A percentile compares a stretch with the other conserved stretches of the same genome.
phyloP scores from a whole-genome alignment of 202 grass and related monocot genomes.

The Eragrostis tef region DNA sequence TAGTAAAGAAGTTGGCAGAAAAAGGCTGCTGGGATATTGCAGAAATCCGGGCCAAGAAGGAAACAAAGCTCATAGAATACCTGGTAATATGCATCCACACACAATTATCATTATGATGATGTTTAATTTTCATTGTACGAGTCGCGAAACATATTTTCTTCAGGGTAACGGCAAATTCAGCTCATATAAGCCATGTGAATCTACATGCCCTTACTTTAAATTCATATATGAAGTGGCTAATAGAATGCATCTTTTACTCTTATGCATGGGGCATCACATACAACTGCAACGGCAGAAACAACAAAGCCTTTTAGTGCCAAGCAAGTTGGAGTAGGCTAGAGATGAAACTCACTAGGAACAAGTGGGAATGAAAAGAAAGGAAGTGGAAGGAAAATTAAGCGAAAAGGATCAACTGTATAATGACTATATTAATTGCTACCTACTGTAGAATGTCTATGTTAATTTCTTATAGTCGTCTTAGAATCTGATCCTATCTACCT shows the following conservation, averaged over 20 bases:
- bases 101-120: constrained; percentile 6
- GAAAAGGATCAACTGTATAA: background rate
- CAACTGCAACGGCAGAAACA: background rate
- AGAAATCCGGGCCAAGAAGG: constrained; percentile 75
- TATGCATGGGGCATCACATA: constrained; percentile 10
- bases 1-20: constrained; percentile 88
- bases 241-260: background rate
- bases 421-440: background rate
- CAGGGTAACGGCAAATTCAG: constrained; percentile 4
- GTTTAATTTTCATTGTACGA: constrained; percentile 3
- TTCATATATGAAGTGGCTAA: constrained; percentile 13
- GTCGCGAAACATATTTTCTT: background rate
- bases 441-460: background rate
- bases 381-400: background rate
- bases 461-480: background rate
- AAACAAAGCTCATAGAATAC: constrained; percentile 78
- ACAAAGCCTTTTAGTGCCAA: background rate
- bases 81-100: constrained; percentile 61
- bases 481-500: background rate
- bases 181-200: constrained; percentile 30
- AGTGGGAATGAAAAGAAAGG: background rate
- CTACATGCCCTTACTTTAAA: constrained; percentile 10
- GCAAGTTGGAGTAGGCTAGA: background rate
- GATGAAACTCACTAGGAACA: background rate
- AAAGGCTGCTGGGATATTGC: constrained; percentile 97